Evolutionary conservation across 2,329 filamentous ascomycete genomes (phyloP).

Genomic region (Cladophialophora yegresii): DNA sequence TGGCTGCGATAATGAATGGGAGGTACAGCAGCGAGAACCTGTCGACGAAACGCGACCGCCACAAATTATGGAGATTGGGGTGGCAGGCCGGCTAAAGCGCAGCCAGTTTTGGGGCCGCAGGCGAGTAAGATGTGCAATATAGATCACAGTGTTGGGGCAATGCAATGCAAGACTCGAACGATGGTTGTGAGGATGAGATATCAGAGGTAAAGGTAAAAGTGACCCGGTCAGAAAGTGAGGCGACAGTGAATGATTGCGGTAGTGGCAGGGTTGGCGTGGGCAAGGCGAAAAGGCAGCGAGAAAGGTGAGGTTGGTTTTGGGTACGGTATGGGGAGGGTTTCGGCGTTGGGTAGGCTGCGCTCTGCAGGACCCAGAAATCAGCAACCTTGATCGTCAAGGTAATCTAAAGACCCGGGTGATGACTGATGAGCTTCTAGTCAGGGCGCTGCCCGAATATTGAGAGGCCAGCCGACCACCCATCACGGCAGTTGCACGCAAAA

Average conservation of each 20-base stretch:
- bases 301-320: constrained; percentile 26
- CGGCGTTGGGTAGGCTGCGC: constrained; percentile 19
- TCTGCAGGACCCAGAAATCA: constrained; percentile 6
- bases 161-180: neutral
- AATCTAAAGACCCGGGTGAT: constrained; percentile 14
- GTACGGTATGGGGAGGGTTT: constrained; percentile 12
- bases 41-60: constrained; percentile 32
- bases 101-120: constrained; percentile 15
- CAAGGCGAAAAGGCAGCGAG: constrained; percentile 20
- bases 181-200: neutral
- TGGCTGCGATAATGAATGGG: constrained; percentile 10
- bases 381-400: constrained; percentile 2
- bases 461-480: constrained; percentile 11
- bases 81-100: constrained; percentile 25
- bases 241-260: constrained; percentile 4
- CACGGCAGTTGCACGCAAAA: constrained; percentile 13
- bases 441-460: constrained; percentile 19
- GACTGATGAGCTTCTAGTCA: constrained; percentile 16
- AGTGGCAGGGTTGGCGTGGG: constrained; percentile 17
- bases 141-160: neutral
- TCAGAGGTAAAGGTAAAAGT: neutral
- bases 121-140: constrained; percentile 6
- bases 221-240: constrained; percentile 17
- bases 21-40: constrained; percentile 20
- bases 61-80: constrained; percentile 30